A percentile compares a stretch with the other conserved stretches of the same genome.
Evolutionary conservation across 2,329 filamentous ascomycete species (phyloP).

Genomic region (Epichloe sp.): DNA sequence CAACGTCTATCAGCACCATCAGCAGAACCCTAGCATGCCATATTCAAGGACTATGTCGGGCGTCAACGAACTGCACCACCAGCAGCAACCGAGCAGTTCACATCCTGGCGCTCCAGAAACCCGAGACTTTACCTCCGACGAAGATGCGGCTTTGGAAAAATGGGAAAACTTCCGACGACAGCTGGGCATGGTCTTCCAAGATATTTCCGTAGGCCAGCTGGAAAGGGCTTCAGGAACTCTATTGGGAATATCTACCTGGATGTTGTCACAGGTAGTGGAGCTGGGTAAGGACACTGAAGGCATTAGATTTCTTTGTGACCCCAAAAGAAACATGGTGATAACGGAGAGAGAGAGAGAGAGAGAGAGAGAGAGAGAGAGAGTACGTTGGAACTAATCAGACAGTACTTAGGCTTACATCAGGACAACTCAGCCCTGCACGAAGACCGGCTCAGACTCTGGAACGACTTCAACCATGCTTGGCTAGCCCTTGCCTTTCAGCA

Average conservation of each 20-base stretch:
- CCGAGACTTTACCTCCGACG: slow-evolving; percentile 43
- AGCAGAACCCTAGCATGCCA: slow-evolving; percentile 39
- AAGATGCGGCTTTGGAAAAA: slow-evolving; percentile 48
- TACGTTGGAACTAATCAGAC: not conserved
- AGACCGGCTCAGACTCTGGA: slow-evolving; percentile 76
- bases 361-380: not conserved
- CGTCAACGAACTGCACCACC: slow-evolving; percentile 31
- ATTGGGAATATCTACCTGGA: slow-evolving; percentile 39
- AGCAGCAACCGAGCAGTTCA: slow-evolving; percentile 1
- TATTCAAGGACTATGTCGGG: slow-evolving; percentile 35
- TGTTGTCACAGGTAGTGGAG: slow-evolving; percentile 40
- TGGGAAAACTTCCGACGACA: slow-evolving; percentile 53
- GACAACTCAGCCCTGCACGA: slow-evolving; percentile 66
- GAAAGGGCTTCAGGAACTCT: slow-evolving; percentile 39
- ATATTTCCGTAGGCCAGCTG: slow-evolving; percentile 43
- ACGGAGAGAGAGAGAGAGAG: not conserved
- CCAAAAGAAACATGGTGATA: not conserved
- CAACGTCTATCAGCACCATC: slow-evolving; percentile 56
- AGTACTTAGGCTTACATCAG: slow-evolving; percentile 53
- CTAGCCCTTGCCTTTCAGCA: slow-evolving; percentile 72
- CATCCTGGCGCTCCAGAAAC: slow-evolving; percentile 32
- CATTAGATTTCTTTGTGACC: not conserved
- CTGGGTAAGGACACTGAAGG: slow-evolving; percentile 32
- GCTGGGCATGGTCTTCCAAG: slow-evolving; percentile 56
- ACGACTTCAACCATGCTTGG: slow-evolving; percentile 91